phyloP scores from a whole-genome alignment of 768 basidiomycete species.

The Boletus fagicola region DNA sequence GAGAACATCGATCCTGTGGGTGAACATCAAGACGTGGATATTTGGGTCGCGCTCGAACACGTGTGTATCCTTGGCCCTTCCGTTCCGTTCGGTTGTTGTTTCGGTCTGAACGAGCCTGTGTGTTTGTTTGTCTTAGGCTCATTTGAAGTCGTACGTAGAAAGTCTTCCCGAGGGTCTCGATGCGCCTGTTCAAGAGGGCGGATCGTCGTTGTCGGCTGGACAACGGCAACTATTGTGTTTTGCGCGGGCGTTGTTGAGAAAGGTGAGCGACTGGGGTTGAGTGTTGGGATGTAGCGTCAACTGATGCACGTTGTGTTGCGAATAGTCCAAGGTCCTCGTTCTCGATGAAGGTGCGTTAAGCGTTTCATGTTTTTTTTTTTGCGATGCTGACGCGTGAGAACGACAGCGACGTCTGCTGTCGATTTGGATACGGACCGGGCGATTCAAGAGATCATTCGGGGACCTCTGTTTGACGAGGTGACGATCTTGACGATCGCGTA shows the following conservation, averaged over 20 bases:
- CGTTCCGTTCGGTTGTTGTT: no score
- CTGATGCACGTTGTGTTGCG: conserved; percentile 7
- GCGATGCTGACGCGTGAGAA: background rate
- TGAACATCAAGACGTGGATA: conserved; percentile 68
- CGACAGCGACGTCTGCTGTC: conserved; percentile 78
- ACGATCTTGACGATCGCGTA: conserved; percentile 89
- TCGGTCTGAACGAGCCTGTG: background rate
- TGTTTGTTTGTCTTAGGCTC: conserved; percentile 40
- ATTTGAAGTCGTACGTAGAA: conserved; percentile 69
- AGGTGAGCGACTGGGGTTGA: conserved; percentile 40
- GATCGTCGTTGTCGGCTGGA: conserved; percentile 78
- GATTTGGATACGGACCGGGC: conserved; percentile 88
- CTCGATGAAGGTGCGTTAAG: conserved; percentile 87
- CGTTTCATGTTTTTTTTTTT: no score
- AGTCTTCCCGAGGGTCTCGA: conserved; percentile 66
- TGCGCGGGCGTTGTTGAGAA: conserved; percentile 76
- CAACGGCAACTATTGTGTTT: conserved; percentile 90
- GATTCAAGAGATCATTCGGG: conserved; percentile 84
- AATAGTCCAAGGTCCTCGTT: conserved; percentile 78
- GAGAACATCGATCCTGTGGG: conserved; percentile 91
- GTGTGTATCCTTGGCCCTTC: conserved; percentile 22
- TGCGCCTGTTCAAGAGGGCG: conserved; percentile 72
- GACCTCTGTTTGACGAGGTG: conserved; percentile 70
- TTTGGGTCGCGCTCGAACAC: conserved; percentile 85
- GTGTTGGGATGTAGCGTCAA: background rate